phyloP scores from a whole-genome alignment of 2,329 filamentous ascomycete genomes.

The Fusarium papillatum region DNA sequence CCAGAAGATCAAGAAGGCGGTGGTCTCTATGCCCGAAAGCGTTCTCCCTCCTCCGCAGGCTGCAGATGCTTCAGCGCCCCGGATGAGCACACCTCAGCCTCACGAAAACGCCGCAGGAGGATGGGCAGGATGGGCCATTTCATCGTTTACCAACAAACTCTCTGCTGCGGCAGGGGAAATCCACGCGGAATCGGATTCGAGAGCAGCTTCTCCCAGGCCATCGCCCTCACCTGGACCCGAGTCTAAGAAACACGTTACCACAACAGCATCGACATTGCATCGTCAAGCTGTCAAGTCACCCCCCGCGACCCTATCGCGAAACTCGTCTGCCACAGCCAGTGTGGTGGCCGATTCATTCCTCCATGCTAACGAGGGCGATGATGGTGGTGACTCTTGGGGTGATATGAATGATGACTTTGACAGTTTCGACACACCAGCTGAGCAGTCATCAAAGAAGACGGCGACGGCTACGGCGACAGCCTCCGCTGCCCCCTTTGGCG shows the following conservation, averaged over 20 bases:
- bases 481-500: constrained; percentile 74
- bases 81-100: constrained; percentile 84
- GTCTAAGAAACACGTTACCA: constrained; percentile 54
- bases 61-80: constrained; percentile 68
- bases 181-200: constrained; percentile 65
- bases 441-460: constrained; percentile 36
- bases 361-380: constrained; percentile 69
- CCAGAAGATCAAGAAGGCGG: constrained; percentile 84
- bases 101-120: constrained; percentile 60
- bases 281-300: constrained; percentile 71
- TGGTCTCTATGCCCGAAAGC: constrained; percentile 83
- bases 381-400: constrained; percentile 84
- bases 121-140: constrained; percentile 99
- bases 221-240: constrained; percentile 56
- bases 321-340: constrained; percentile 60
- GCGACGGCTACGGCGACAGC: constrained; percentile 42
- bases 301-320: constrained; percentile 59
- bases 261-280: constrained; percentile 71
- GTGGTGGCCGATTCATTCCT: constrained; percentile 65
- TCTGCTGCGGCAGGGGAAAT: constrained; percentile 90
- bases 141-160: constrained; percentile 96
- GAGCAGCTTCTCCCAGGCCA: constrained; percentile 57
- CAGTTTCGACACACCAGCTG: constrained; percentile 52
- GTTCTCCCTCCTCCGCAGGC: constrained; percentile 76
- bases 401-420: constrained; percentile 70